phyloP scores from a whole-genome alignment of 2,329 filamentous ascomycete species.

The Paecilomyces dactylethromorphus region DNA sequence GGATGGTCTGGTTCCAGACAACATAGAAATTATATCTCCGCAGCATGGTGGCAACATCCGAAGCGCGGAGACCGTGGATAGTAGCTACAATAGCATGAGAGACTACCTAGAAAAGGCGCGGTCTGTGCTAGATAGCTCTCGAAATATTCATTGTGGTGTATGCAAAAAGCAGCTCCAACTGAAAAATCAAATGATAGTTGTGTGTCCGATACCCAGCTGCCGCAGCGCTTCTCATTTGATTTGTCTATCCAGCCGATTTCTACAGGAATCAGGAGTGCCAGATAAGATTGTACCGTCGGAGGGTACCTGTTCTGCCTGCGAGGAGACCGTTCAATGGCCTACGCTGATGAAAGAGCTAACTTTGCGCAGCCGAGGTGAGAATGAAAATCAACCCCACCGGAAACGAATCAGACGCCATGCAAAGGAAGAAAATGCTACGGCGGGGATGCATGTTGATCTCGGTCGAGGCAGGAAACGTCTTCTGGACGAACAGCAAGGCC shows the following conservation, averaged over 20 bases:
- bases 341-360: slow-evolving; percentile 78
- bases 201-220: slow-evolving; percentile 48
- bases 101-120: slow-evolving; percentile 47
- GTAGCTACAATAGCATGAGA: slow-evolving; percentile 47
- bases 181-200: slow-evolving; percentile 36
- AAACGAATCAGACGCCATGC: slow-evolving; percentile 41
- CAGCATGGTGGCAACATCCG: slow-evolving; percentile 13
- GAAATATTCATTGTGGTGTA: slow-evolving; percentile 39
- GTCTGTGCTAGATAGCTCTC: slow-evolving; percentile 32
- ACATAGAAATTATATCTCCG: slow-evolving; percentile 40
- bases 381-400: slow-evolving; percentile 62
- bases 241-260: slow-evolving; percentile 49
- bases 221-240: slow-evolving; percentile 46
- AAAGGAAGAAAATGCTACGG: not conserved
- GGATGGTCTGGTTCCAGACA: slow-evolving; percentile 41
- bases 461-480: not conserved
- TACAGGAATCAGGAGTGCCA: slow-evolving; percentile 33
- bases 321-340: slow-evolving; percentile 58
- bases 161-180: slow-evolving; percentile 39
- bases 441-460: not conserved
- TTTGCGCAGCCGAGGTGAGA: slow-evolving; percentile 62
- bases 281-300: slow-evolving; percentile 56
- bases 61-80: slow-evolving; percentile 42
- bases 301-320: slow-evolving; percentile 68
- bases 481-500: not conserved